Evolutionary conservation across 495 filamentous ascomycete genomes (phyloP).

Genomic region (Annulohypoxylon maeteangense): DNA sequence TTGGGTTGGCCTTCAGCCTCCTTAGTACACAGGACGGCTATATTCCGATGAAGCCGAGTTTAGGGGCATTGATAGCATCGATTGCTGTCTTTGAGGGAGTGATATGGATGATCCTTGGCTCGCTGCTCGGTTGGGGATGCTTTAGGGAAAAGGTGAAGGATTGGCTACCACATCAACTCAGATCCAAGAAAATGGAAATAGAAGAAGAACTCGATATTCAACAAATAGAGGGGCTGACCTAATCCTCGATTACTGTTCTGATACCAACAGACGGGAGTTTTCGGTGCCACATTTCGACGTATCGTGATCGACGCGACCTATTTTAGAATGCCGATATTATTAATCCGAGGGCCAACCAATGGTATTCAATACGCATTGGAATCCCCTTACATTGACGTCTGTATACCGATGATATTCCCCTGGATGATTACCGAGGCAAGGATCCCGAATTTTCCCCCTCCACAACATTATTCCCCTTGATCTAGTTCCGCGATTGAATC

Average conservation of each 20-base stretch:
- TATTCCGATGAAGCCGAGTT: conserved; percentile 3
- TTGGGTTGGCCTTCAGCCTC: not conserved
- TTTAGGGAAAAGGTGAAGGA: not conserved
- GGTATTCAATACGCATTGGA: too few relatives aligned
- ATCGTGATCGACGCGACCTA: too few relatives aligned
- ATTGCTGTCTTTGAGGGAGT: not conserved
- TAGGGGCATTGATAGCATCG: not conserved
- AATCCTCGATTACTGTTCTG: not conserved
- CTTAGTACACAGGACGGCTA: conserved; percentile 2
- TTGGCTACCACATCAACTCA: not conserved
- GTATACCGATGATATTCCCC: too few relatives aligned
- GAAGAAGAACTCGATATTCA: not conserved
- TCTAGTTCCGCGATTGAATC: not conserved
- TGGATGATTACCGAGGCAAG: too few relatives aligned
- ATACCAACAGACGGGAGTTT: too few relatives aligned
- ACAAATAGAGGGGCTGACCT: not conserved
- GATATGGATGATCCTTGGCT: not conserved
- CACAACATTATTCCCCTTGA: not conserved
- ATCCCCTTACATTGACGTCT: too few relatives aligned
- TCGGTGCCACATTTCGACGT: too few relatives aligned
- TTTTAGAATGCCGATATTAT: too few relatives aligned
- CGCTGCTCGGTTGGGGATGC: not conserved
- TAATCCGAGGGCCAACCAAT: too few relatives aligned
- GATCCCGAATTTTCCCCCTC: too few relatives aligned
- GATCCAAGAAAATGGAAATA: not conserved